Evolutionary conservation across 176 grass and related monocot species (phyloP).

Genomic region (Raddia distichophylla): DNA sequence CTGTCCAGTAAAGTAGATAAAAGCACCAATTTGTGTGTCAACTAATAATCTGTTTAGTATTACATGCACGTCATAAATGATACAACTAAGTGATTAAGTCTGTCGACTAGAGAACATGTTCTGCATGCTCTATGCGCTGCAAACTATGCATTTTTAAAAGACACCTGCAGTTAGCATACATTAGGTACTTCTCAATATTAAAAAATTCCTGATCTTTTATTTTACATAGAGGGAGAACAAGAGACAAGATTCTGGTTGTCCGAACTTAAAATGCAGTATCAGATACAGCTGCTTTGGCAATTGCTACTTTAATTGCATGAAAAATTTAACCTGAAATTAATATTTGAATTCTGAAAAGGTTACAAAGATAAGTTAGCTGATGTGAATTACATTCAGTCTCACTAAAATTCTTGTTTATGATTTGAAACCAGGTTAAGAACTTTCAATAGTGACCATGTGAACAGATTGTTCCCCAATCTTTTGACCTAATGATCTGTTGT

Average conservation of each 20-base stretch:
- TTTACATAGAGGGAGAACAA: not conserved
- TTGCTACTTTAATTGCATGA: not conserved
- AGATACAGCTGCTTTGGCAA: not conserved
- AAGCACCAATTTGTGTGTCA: not conserved
- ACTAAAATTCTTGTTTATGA: constrained; percentile 21
- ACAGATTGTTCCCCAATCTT: not conserved
- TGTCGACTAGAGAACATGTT: not conserved
- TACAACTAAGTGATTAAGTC: not conserved
- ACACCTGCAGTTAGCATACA: not conserved
- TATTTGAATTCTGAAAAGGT: constrained; percentile 18
- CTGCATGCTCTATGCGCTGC: not conserved
- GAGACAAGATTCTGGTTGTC: not conserved
- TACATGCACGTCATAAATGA: not conserved
- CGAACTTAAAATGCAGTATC: not conserved
- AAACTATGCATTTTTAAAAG: not conserved
- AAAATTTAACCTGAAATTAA: not conserved
- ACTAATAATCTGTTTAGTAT: not conserved
- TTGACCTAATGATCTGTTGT: constrained; percentile 8
- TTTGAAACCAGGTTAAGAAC: not conserved
- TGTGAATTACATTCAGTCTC: not conserved
- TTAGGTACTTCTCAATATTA: not conserved
- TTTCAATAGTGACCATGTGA: not conserved
- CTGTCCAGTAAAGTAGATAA: not conserved
- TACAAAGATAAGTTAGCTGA: not conserved
- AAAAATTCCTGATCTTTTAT: constrained; percentile 3